phyloP scores from a whole-genome alignment of 2,329 filamentous ascomycete species.

The Xylaria sp. region DNA sequence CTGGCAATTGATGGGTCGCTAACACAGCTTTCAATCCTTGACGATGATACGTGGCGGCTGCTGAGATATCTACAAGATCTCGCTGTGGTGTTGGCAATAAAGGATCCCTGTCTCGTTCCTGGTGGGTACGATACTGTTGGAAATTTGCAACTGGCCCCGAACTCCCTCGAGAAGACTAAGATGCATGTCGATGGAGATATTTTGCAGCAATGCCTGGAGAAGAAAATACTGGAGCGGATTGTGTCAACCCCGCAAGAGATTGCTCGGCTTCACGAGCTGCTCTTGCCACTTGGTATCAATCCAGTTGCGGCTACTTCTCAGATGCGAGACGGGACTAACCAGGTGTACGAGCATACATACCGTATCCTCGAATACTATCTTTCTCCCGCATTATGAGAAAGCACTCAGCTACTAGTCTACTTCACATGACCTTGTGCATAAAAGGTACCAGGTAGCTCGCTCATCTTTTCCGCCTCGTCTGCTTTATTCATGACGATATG shows the following conservation, averaged over 20 bases:
- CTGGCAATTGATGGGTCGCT: conserved; percentile 75
- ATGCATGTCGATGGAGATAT: conserved; percentile 77
- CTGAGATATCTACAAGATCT: conserved; percentile 79
- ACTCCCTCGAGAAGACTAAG: conserved; percentile 53
- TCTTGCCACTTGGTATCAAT: conserved; percentile 2
- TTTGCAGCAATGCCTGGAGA: conserved; percentile 63
- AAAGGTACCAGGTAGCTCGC: background rate
- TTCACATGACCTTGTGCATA: background rate
- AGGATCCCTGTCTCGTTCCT: conserved; percentile 52
- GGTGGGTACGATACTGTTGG: background rate
- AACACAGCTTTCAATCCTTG: conserved; percentile 74
- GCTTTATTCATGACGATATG: background rate
- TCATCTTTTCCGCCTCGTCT: background rate
- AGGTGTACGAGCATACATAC: conserved; percentile 59
- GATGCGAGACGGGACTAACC: conserved; percentile 23
- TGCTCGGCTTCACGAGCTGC: conserved; percentile 36
- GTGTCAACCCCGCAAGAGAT: conserved; percentile 50
- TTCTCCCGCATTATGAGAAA: conserved; percentile 67
- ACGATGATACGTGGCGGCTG: conserved; percentile 70
- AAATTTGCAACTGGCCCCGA: conserved; percentile 52
- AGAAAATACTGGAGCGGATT: conserved; percentile 54
- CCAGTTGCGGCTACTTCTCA: background rate
- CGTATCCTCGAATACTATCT: conserved; percentile 64
- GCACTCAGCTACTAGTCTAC: conserved; percentile 62
- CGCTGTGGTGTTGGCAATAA: conserved; percentile 60